Evolutionary conservation across 495 filamentous ascomycete genomes (phyloP).

Genomic region (Trichoderma reesei): DNA sequence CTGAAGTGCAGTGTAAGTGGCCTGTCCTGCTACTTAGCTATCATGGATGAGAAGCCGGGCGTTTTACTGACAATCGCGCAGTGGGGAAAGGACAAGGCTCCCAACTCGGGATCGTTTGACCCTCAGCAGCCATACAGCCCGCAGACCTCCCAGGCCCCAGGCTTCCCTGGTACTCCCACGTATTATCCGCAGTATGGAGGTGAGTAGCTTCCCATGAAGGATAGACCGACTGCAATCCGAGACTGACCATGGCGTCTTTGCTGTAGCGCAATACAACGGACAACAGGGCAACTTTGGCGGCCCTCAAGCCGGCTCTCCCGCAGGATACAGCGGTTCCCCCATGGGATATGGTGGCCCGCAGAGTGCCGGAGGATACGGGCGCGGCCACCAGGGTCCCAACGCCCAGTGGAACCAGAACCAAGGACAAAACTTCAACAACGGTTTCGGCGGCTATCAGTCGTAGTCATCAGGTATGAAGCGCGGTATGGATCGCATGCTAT

Average conservation of each 20-base stretch:
- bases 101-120: conserved; percentile 74
- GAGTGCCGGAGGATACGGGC: conserved; percentile 72
- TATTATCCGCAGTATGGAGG: conserved; percentile 92
- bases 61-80: conserved; percentile 26
- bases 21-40: not conserved
- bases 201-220: conserved; percentile 46
- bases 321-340: conserved; percentile 53
- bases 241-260: conserved; percentile 14
- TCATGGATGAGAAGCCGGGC: not conserved
- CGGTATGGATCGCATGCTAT: not conserved
- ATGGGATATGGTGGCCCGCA: conserved; percentile 52
- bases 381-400: conserved; percentile 65
- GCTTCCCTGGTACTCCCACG: conserved; percentile 61
- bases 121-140: conserved; percentile 68
- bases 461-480: conserved; percentile 20
- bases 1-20: conserved; percentile 93
- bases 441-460: conserved; percentile 51
- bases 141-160: conserved; percentile 43
- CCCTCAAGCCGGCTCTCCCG: conserved; percentile 49
- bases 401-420: conserved; percentile 63
- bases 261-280: conserved; percentile 38
- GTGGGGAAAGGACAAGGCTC: conserved; percentile 99
- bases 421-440: conserved; percentile 47
- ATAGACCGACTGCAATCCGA: not conserved
- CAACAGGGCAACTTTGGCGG: conserved; percentile 43